These are phyloP conservation scores for Tylopilus cervinicoccineus DNA, from an alignment of 768 basidiomycete species.

Conservation along the genomic window DNA sequence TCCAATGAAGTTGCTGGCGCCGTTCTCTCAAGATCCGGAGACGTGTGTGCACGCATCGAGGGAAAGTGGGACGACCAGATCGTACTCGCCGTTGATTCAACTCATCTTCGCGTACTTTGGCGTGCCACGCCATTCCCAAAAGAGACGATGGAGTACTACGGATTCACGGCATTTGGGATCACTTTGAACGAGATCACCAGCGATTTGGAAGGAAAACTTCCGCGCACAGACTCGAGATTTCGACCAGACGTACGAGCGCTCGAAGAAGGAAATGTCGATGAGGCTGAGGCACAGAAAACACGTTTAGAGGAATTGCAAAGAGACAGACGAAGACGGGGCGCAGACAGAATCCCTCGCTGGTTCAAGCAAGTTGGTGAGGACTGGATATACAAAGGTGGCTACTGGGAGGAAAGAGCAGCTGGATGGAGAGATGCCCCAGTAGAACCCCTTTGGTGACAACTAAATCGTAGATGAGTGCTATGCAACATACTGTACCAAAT, in stretches of 20 bases:
- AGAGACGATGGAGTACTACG: constrained; percentile 68
- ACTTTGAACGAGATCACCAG: constrained; percentile 77
- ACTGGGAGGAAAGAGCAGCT: constrained; percentile 72
- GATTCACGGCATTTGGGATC: constrained; percentile 77
- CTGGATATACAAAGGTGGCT: constrained; percentile 75
- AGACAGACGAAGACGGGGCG: constrained; percentile 57
- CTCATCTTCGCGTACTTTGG: constrained; percentile 76
- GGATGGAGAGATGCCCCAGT: constrained; percentile 55
- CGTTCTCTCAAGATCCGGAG: constrained; percentile 50
- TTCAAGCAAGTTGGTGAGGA: constrained; percentile 67
- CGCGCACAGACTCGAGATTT: constrained; percentile 77
- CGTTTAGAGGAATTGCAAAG: constrained; percentile 75
- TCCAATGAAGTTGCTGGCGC: constrained; percentile 67
- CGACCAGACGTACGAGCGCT: constrained; percentile 81
- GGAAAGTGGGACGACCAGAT: constrained; percentile 89
- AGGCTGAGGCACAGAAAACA: constrained; percentile 69
- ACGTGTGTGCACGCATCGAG: constrained; percentile 61
- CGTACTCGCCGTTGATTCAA: constrained; percentile 61
- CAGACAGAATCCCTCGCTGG: constrained; percentile 66
- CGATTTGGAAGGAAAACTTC: constrained; percentile 59
- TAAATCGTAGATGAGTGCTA: neutral
- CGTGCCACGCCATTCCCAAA: constrained; percentile 69
- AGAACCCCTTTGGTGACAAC: constrained; percentile 56
- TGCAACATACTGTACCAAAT: too few species aligned
- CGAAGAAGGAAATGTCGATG: constrained; percentile 69